These are phyloP conservation scores for Sugiyamaella novakii DNA, from an alignment of 1,139 yeast genomes.

Conservation along the genomic window DNA sequence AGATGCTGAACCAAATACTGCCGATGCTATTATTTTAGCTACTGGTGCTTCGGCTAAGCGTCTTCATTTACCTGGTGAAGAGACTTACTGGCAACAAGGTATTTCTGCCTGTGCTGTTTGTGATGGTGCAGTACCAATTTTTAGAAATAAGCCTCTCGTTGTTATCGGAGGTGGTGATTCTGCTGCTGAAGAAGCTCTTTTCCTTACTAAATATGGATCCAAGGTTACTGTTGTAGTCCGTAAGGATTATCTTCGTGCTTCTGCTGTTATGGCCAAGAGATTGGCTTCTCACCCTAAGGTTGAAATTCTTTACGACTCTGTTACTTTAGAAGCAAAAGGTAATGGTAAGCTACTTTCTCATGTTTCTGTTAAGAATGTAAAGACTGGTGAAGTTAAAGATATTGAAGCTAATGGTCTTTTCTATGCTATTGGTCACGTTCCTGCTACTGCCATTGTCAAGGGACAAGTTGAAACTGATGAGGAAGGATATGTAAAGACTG, in stretches of 20 bases:
- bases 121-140: conserved; percentile 98
- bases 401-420: conserved; percentile 87
- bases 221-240: conserved; percentile 92
- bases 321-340: conserved; percentile 86
- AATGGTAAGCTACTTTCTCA: conserved; percentile 54
- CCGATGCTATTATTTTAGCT: conserved; percentile 90
- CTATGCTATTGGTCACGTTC: conserved; percentile 97
- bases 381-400: conserved; percentile 67
- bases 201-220: conserved; percentile 94
- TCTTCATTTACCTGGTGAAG: conserved; percentile 93
- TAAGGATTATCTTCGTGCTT: conserved; percentile 91
- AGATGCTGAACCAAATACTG: conserved; percentile 75
- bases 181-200: conserved; percentile 97
- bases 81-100: conserved; percentile 97
- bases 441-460: conserved; percentile 83
- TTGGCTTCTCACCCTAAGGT: conserved; percentile 80
- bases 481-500: conserved; percentile 82
- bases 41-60: conserved; percentile 99
- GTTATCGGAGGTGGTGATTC: conserved; percentile 99
- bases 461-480: conserved; percentile 83
- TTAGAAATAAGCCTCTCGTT: conserved; percentile 95
- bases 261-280: conserved; percentile 95
- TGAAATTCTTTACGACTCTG: conserved; percentile 87
- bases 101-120: conserved; percentile 99
- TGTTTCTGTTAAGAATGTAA: conserved; percentile 58